A percentile compares a stretch with the other conserved stretches of the same genome.
These are phyloP conservation scores for Fusarium zealandicum DNA, from an alignment of 2,329 filamentous ascomycete genomes.

Conservation along the genomic window DNA sequence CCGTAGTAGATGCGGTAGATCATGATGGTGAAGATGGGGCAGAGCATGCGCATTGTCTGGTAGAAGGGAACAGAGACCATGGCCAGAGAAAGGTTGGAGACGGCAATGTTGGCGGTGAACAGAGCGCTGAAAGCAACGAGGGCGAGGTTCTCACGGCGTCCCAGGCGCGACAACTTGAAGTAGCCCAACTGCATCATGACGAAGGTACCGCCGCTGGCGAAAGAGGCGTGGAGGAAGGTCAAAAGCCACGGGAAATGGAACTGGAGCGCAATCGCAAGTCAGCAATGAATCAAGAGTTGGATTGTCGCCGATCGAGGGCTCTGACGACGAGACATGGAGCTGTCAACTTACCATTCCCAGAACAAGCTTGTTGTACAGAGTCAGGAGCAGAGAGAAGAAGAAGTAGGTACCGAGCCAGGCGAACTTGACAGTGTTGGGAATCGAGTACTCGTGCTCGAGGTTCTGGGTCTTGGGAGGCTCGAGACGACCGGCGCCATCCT, in stretches of 20 bases:
- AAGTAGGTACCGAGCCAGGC: conserved; percentile 61
- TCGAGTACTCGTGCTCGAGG: conserved; percentile 55
- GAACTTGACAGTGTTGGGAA: conserved; percentile 55
- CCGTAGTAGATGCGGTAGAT: conserved; percentile 65
- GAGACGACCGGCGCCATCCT: conserved; percentile 41
- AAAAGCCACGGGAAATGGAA: conserved; percentile 68
- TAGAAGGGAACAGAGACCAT: conserved; percentile 72
- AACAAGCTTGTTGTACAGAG: conserved; percentile 67
- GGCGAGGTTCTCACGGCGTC: conserved; percentile 60
- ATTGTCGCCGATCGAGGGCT: background rate
- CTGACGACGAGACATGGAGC: background rate
- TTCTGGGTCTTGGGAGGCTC: conserved; percentile 45
- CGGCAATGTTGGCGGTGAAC: conserved; percentile 69
- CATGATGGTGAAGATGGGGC: conserved; percentile 67
- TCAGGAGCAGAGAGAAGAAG: conserved; percentile 56
- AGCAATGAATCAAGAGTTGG: conserved; percentile 8
- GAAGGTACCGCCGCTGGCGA: conserved; percentile 63
- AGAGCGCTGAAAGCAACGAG: conserved; percentile 65
- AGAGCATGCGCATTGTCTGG: conserved; percentile 68
- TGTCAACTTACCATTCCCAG: conserved; percentile 54
- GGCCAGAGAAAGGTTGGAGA: conserved; percentile 68
- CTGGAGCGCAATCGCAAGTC: conserved; percentile 44
- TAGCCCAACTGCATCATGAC: conserved; percentile 59
- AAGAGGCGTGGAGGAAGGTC: conserved; percentile 65
- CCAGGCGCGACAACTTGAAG: conserved; percentile 61